Evolutionary conservation across 2,329 filamentous ascomycete genomes (phyloP).

Genomic region (Moelleriella libera): DNA sequence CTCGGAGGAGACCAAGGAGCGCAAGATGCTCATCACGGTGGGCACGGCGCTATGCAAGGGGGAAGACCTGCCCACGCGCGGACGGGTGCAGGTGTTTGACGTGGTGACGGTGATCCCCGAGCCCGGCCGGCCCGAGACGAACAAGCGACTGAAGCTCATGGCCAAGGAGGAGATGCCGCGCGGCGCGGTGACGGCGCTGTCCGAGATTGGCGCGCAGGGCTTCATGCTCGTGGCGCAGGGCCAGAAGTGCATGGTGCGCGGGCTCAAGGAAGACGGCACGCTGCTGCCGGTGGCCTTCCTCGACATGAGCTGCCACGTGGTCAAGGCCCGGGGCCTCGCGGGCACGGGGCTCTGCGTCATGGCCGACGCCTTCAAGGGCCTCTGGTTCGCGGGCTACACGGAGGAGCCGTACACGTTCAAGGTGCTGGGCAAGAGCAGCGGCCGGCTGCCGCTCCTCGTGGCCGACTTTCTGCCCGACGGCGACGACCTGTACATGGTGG

Average conservation of each 20-base stretch:
- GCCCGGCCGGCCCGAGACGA: conserved; percentile 71
- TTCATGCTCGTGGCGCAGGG: conserved; percentile 85
- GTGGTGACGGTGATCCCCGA: conserved; percentile 86
- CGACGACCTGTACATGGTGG: conserved; percentile 67
- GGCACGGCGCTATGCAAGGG: conserved; percentile 79
- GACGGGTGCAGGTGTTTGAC: conserved; percentile 80
- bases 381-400: conserved; percentile 93
- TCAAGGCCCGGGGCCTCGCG: conserved; percentile 67
- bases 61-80: conserved; percentile 77
- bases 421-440: conserved; percentile 75
- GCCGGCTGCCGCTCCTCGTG: conserved; percentile 61
- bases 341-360: conserved; percentile 77
- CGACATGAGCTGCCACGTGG: conserved; percentile 92
- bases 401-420: conserved; percentile 96
- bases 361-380: conserved; percentile 80
- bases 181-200: conserved; percentile 78
- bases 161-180: conserved; percentile 84
- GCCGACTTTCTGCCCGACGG: conserved; percentile 84
- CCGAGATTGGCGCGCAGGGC: conserved; percentile 72
- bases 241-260: conserved; percentile 93
- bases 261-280: conserved; percentile 87
- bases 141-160: conserved; percentile 71
- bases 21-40: conserved; percentile 67
- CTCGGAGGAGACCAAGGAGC: conserved; percentile 80
- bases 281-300: conserved; percentile 91